Evolutionary conservation across 2,329 filamentous ascomycete species (phyloP).

Genomic region (Ramularia collo-cygni): DNA sequence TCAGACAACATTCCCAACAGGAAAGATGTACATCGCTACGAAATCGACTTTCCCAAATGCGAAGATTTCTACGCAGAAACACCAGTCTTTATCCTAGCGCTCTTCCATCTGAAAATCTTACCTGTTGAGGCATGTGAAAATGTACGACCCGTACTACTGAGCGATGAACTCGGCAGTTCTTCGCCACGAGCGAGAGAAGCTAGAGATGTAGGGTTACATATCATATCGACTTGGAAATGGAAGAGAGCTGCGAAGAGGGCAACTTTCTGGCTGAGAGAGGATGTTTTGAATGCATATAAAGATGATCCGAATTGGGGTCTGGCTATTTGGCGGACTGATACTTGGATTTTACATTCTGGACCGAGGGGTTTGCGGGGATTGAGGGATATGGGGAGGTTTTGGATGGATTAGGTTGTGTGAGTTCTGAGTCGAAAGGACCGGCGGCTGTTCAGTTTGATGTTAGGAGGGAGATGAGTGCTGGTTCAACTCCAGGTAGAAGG

Average conservation of each 20-base stretch:
- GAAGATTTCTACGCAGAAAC: background rate
- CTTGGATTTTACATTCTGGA: conserved; percentile 5
- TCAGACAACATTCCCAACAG: conserved; percentile 1
- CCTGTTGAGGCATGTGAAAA: background rate
- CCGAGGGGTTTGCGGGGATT: too few species aligned
- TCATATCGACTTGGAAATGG: conserved; percentile 12
- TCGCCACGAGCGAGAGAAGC: background rate
- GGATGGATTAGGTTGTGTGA: too few species aligned
- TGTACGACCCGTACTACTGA: conserved; percentile 8
- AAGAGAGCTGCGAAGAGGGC: conserved; percentile 2
- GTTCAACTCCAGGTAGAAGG: too few species aligned
- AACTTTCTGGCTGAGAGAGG: conserved; percentile 13
- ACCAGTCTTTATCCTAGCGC: conserved; percentile 4
- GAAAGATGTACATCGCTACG: conserved; percentile 7
- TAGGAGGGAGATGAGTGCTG: too few species aligned
- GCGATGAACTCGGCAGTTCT: conserved; percentile 7
- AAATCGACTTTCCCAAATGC: conserved; percentile 3
- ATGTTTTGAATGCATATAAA: conserved; percentile 3
- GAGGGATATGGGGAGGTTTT: too few species aligned
- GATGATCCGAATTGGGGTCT: conserved; percentile 2
- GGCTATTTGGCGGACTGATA: conserved; percentile 10
- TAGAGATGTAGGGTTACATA: conserved; percentile 8
- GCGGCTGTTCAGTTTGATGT: too few species aligned
- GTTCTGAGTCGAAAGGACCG: too few species aligned
- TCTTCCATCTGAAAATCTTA: conserved; percentile 1